Conservation (phyloP, 345 rosid genomes). For the Aegle marmelos region DNA sequence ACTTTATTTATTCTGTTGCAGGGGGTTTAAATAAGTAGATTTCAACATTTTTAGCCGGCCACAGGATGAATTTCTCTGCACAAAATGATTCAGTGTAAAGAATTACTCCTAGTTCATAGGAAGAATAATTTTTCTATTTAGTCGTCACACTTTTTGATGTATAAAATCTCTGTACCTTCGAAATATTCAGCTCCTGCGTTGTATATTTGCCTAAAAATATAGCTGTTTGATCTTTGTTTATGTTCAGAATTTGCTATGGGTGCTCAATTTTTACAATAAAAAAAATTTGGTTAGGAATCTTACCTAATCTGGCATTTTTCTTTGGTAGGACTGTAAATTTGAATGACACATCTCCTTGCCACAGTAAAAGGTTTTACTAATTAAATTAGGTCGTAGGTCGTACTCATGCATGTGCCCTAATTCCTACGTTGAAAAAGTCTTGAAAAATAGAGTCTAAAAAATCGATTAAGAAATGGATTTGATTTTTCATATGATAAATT, state of each 20-base stretch:
- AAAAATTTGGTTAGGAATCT: no score
- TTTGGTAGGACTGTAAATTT: no score
- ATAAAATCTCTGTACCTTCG: not conserved
- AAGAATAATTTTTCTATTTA: constrained; percentile 2
- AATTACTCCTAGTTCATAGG: not conserved
- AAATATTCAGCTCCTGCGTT: not conserved
- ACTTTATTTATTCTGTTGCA: constrained; percentile 66
- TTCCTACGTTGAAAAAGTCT: no score
- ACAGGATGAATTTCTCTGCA: not conserved
- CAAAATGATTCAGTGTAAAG: not conserved
- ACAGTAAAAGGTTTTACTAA: no score
- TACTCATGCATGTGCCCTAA: no score
- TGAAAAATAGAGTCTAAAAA: no score
- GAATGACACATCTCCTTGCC: no score
- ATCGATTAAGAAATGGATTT: no score
- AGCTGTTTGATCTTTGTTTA: not conserved
- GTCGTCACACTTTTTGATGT: not conserved
- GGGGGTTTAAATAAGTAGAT: constrained; percentile 61
- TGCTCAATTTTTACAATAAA: not conserved
- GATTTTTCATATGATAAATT: no score
- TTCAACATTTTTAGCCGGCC: constrained; percentile 1
- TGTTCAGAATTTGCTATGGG: not conserved
- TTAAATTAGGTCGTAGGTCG: no score
- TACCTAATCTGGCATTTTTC: no score
- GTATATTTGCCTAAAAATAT: constrained; percentile 5